Evolutionary conservation across 2,329 filamentous ascomycete genomes (phyloP).

Genomic region (Chlorencoelia australis): DNA sequence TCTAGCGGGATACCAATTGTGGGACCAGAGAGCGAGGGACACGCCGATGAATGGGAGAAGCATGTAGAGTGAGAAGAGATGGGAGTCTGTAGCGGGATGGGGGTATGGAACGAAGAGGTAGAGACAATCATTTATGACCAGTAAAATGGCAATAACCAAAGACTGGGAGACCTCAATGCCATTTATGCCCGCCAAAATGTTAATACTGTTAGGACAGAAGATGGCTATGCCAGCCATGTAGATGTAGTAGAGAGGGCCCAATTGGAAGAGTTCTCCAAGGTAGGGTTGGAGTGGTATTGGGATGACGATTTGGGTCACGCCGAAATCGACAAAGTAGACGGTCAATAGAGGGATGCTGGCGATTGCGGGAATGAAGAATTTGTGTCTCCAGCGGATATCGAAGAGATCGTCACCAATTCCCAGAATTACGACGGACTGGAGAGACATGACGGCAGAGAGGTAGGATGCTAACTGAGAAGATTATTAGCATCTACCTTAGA

Average conservation of each 20-base stretch:
- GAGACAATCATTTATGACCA: conserved; percentile 77
- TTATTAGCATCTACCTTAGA: conserved; percentile 7
- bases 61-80: conserved; percentile 92
- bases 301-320: conserved; percentile 89
- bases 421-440: conserved; percentile 83
- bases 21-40: conserved; percentile 71
- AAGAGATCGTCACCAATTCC: conserved; percentile 94
- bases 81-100: conserved; percentile 89
- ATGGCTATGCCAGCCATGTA: conserved; percentile 97
- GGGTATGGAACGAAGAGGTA: conserved; percentile 79
- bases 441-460: conserved; percentile 83
- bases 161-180: conserved; percentile 95
- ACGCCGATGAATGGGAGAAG: conserved; percentile 91
- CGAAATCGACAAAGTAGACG: conserved; percentile 97
- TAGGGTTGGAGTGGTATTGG: conserved; percentile 77
- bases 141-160: conserved; percentile 74
- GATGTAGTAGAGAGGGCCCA: conserved; percentile 77
- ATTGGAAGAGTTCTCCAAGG: conserved; percentile 68
- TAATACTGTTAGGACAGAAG: conserved; percentile 98
- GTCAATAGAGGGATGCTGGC: conserved; percentile 88
- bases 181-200: conserved; percentile 99
- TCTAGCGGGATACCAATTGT: conserved; percentile 93
- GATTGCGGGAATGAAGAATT: conserved; percentile 94
- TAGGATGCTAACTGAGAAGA: conserved; percentile 72
- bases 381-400: conserved; percentile 97